Evolutionary conservation across 345 rosid species (phyloP), one percentile per base, ranked within the genome.

Genomic region (Mangifera indica): DNA sequence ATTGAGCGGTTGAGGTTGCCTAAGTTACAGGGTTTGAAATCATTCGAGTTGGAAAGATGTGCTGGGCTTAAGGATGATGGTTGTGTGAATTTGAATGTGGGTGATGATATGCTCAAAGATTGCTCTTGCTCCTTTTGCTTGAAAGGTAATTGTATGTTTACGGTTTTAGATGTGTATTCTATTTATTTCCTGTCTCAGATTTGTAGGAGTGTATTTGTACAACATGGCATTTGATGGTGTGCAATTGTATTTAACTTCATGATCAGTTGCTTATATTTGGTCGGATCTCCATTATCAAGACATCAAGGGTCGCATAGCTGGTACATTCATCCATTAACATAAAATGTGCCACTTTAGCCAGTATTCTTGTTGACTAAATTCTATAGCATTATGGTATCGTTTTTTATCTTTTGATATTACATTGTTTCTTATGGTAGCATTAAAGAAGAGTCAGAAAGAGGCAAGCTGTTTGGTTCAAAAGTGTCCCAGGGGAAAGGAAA

Each of bases 211-310:
- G 60, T 32, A 20, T 72, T 34, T 5, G 22, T 3, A 3, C 61
- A 22, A 44, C 44, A 52, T 26, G 0, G 45, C 4, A 17, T 49
- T 66, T 76, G 63, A 74, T 54, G 67, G 18, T 54, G 21, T 60
- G 2, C 24, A 71, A 11, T 63, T 82, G 60, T 75, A 49, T 54
- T 51, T 57, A 60, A 66, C 72, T 21, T 77, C 53, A 52, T 74
- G 15, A 72, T 76, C 88, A 95, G 99, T 97, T 83, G 90, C 96
- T 69, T 86, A 83, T 78, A 95, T 95, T 37, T 95, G 90, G 98
- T 84, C 97, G 14, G 98, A 92, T 83, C 91, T 95, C 66, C 89
- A 92, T 77, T 92, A 89, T 75, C 97, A 92, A 85, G 97, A 94
- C 72, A 80, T 85, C 74, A 92, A 87, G 79, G 97, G 93, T 69